These are phyloP conservation scores for Phytophthora rubi DNA, from an alignment of 352 stramenopile species.

Conservation along the genomic window DNA sequence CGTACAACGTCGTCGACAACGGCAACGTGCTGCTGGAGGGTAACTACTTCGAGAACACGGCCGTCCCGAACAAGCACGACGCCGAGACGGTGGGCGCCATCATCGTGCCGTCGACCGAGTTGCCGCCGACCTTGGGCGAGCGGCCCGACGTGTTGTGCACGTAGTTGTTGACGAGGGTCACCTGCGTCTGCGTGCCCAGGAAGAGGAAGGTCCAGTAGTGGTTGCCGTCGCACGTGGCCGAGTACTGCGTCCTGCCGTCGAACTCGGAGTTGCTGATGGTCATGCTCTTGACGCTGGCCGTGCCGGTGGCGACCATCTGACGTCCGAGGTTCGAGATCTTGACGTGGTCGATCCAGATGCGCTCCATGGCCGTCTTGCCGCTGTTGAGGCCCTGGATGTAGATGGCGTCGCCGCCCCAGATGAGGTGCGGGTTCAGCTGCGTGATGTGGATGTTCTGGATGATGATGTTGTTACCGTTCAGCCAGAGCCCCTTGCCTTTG, in stretches of 20 bases:
- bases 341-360: too few species aligned
- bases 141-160: conserved; percentile 30
- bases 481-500: conserved; percentile 50
- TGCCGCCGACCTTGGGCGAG: conserved; percentile 39
- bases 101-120: conserved; percentile 36
- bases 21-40: conserved; percentile 47
- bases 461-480: conserved; percentile 51
- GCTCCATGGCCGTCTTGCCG: too few species aligned
- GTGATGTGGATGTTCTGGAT: conserved; percentile 31
- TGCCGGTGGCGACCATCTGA: background rate
- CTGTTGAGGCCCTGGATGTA: too few species aligned
- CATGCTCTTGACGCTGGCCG: conserved; percentile 1
- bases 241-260: background rate
- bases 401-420: too few species aligned
- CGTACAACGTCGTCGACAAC: conserved; percentile 35
- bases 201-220: conserved; percentile 1
- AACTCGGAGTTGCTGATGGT: background rate
- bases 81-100: conserved; percentile 20
- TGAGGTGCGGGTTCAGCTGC: too few species aligned
- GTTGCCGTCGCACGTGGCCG: background rate
- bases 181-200: background rate
- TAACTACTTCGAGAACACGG: conserved; percentile 53
- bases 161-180: background rate
- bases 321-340: conserved; percentile 1
- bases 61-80: conserved; percentile 19